Evolutionary conservation across 192 early-diverging fungal species (phyloP).

Genomic region (Rhizoclosmatium globosum): DNA sequence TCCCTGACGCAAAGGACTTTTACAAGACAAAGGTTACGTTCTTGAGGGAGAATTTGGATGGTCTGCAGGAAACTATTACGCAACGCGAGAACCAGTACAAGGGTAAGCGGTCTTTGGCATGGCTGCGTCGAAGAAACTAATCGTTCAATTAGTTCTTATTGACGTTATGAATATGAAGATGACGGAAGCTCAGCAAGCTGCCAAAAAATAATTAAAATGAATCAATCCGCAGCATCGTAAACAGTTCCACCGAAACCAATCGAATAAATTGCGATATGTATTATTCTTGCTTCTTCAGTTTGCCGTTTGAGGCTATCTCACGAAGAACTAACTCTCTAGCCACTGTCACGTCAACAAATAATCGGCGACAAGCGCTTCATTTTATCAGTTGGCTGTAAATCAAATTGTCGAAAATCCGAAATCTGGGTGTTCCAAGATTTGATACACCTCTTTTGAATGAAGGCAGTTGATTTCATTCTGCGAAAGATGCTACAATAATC

Average conservation of each 20-base stretch:
- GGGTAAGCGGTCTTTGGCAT: constrained; percentile 23
- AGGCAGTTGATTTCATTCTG: too few relatives aligned
- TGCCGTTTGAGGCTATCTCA: background rate
- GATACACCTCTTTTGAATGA: too few relatives aligned
- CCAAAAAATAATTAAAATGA: constrained; percentile 8
- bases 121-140: background rate
- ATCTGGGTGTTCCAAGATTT: too few relatives aligned
- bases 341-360: background rate
- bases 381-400: background rate
- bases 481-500: too few relatives aligned
- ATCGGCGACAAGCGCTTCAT: background rate
- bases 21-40: constrained; percentile 86
- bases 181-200: constrained; percentile 21
- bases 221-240: background rate
- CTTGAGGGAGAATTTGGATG: constrained; percentile 81
- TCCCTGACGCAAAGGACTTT: constrained; percentile 81
- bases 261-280: too few relatives aligned
- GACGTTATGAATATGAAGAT: constrained; percentile 39
- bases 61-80: constrained; percentile 81
- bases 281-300: background rate
- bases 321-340: background rate
- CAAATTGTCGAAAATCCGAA: background rate
- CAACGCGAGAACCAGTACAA: constrained; percentile 70
- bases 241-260: background rate
- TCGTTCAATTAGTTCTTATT: constrained; percentile 24